Base-by-base conservation (phyloP, 331 rosid species). In the Acacia pycnantha region DNA sequence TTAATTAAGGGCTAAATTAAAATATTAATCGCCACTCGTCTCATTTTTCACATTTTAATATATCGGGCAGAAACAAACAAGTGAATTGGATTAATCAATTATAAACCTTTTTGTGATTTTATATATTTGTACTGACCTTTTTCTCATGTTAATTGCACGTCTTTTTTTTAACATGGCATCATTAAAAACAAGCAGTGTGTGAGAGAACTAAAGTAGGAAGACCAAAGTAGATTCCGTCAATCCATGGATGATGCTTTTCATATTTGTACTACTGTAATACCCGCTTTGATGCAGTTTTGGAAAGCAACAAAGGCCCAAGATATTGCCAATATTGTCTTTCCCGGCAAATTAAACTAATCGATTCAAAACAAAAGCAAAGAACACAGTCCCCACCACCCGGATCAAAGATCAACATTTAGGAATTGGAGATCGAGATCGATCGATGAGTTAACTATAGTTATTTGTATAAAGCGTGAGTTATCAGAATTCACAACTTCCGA, bases 311-410 rank as follows among this genome's bases (percentile, higher is more conserved):
- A 21, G 65, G 65, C n/a, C 35, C 51, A 26, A 80, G 53, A 61
- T 59, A n/a, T 16, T 76, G 35, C n/a, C n/a, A n/a, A n/a, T n/a
- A n/a, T n/a, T n/a, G n/a, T 9, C 68, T 51, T 51, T 74, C 37
- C 53, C 21, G 59, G 69, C 41, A 65, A 81, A 65, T 65, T 40
- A 81, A 43, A 74, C 80, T 51, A 65, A 81, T 73, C 35, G 70
- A 40, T 65, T 74, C 26, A 27, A 74, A 65, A 22, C 76, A 81
- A 51, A 43, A 14, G 3, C 29, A n/a, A 19, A 40, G 35, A 33
- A 6, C 46, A 27, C 27, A 46, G 79, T 48, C 66, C 78, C 75
- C 29, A 44, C 11, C 68, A 10, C 21, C 46, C 59, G 68, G 75
- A 64, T 33, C 56, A 73, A 50, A 16, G 65, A 24, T 71, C 54